phyloP scores from a whole-genome alignment of 2,329 filamentous ascomycete genomes.

The Colletotrichum phormii region DNA sequence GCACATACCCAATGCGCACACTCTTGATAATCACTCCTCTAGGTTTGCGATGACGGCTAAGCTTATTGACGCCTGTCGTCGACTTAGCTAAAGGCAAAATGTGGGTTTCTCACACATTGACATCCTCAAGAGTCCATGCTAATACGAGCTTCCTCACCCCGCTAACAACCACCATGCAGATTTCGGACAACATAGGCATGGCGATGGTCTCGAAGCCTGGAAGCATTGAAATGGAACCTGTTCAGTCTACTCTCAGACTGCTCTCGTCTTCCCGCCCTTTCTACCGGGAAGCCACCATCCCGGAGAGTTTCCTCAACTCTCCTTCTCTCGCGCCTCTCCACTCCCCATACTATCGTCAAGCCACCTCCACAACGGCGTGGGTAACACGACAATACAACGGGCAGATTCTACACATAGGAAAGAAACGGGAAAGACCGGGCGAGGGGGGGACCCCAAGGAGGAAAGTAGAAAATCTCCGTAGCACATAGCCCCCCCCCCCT shows the following conservation, averaged over 20 bases:
- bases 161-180: not conserved
- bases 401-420: not conserved
- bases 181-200: not conserved
- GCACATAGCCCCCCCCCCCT: constrained; percentile 1
- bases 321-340: not conserved
- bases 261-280: not conserved
- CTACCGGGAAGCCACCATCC: not conserved
- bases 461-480: constrained; percentile 17
- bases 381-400: not conserved
- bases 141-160: not conserved
- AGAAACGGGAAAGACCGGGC: not conserved
- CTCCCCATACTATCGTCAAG: not conserved
- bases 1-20: not conserved
- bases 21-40: not conserved
- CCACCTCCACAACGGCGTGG: not conserved
- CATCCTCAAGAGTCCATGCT: not conserved
- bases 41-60: not conserved
- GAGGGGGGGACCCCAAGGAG: not conserved
- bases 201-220: not conserved
- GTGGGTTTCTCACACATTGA: not conserved
- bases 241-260: no score
- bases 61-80: not conserved
- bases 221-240: not conserved
- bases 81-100: not conserved
- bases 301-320: not conserved